Evolutionary conservation across 2,329 filamentous ascomycete genomes (phyloP), one percentile per base, ranked within the genome.

Genomic region (Ascomycota sp.): DNA sequence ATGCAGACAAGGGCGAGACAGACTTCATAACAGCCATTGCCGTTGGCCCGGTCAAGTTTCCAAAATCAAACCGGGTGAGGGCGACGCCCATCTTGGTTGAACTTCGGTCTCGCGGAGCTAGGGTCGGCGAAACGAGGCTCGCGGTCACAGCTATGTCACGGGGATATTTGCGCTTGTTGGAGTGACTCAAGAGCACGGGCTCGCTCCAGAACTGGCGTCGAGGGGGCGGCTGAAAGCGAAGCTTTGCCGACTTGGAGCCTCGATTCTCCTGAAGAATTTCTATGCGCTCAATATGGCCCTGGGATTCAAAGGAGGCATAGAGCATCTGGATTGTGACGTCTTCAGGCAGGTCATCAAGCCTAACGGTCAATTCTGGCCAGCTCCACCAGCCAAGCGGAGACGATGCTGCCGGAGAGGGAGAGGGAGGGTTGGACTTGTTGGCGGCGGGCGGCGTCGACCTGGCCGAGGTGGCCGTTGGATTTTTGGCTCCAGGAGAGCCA

Each of bases 141-240:
- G 47, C 28, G 10, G 6, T n/a, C n/a, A 54, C 33, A 1, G 24
- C 8, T 2, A 52, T 30, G 11, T 44, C 42, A 4, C 37, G 16
- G 4, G 47, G 44, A 25, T 43, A 40, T 8, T 34, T 29, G 7
- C 13, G 26, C 6, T 6, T 10, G 16, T 51, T 40, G 12, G 41
- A 40, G 28, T 50, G 46, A 2, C 24, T 26, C 24, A 59, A 39
- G 2, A 16, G 26, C 36, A 48, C 45, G 8, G 51, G 39, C 8
- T 51, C 52, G 2, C 40, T 41, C 67, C 70, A 74, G 42, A 75
- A 74, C 1, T 54, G 45, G 4, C 42, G 42, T 7, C 43, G 31
- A 0, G 71, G 69, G 0, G 68, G 64, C 0, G 72, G 71, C 46
- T 60, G 64, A 39, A 78, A 76, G 2, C 54, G 56, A 27, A 79